phyloP scores from a whole-genome alignment of 2,329 filamentous ascomycete species.

The Pyricularia sp. region DNA sequence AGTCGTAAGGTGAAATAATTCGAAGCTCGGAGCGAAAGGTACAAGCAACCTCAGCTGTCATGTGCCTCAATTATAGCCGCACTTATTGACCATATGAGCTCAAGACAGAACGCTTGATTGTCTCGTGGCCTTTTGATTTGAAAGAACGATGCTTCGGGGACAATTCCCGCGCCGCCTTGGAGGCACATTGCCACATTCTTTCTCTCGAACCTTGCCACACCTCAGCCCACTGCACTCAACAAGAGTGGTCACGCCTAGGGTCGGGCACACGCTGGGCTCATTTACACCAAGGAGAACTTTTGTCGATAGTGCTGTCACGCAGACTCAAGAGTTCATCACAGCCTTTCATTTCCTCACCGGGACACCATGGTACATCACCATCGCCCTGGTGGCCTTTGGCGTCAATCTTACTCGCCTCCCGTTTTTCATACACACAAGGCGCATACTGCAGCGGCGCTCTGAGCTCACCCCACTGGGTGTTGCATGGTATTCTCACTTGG shows the following conservation, averaged over 20 bases:
- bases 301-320: conserved; percentile 21
- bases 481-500: conserved; percentile 20
- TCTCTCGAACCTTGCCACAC: not conserved
- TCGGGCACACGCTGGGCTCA: not conserved
- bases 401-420: conserved; percentile 33
- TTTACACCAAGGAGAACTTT: conserved; percentile 2
- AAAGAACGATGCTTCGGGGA: not conserved
- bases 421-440: conserved; percentile 28
- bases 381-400: conserved; percentile 39
- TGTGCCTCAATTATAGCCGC: not conserved
- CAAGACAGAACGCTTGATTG: not conserved
- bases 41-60: not conserved
- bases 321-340: conserved; percentile 32
- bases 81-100: not conserved
- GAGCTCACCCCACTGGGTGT: conserved; percentile 20
- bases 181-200: not conserved
- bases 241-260: not conserved
- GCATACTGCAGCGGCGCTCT: conserved; percentile 18
- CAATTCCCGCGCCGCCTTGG: not conserved
- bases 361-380: conserved; percentile 43
- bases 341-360: conserved; percentile 30
- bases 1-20: not conserved
- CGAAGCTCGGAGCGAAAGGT: not conserved
- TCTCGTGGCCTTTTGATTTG: not conserved
- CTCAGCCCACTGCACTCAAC: not conserved